Conservation (phyloP, 352 stramenopile genomes). For the Pythium scleroteichum region DNA sequence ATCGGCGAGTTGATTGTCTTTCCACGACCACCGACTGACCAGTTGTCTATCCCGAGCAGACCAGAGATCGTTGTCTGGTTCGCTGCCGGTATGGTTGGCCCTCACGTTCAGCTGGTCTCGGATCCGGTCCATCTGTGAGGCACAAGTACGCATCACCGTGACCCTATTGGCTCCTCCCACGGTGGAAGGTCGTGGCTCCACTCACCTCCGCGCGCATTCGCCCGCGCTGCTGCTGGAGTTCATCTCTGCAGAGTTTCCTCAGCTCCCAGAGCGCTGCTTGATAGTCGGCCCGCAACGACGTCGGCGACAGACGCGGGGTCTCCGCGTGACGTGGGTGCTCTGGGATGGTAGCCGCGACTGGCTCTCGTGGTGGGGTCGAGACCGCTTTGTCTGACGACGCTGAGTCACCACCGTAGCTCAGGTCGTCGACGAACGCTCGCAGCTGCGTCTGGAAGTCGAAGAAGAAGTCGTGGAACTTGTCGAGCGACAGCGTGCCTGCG, state of each 20-base stretch:
- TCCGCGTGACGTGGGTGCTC: background rate
- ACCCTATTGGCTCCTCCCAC: too few relatives aligned
- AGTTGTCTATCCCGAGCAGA: background rate
- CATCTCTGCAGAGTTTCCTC: conserved; percentile 57
- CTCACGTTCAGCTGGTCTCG: background rate
- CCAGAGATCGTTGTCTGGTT: background rate
- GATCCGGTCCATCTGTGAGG: too few relatives aligned
- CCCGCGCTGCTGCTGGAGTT: conserved; percentile 52
- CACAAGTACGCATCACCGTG: too few relatives aligned
- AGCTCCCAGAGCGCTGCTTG: conserved; percentile 57
- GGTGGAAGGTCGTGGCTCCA: background rate
- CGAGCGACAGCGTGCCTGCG: conserved; percentile 53
- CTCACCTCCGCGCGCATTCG: conserved; percentile 35
- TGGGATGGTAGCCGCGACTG: background rate
- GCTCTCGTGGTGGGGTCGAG: background rate
- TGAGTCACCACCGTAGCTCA: conserved; percentile 32
- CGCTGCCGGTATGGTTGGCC: background rate
- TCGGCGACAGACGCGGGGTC: background rate
- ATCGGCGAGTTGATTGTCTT: conserved; percentile 25
- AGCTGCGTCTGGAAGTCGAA: conserved; percentile 70
- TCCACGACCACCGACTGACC: background rate
- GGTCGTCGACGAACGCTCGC: conserved; percentile 62
- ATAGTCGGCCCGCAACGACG: conserved; percentile 29
- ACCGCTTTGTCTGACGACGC: background rate
- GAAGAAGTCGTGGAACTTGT: conserved; percentile 75